Evolutionary conservation across 805 yeast genomes (phyloP), one percentile per base, ranked within the genome.

Genomic region (Pichia nanzhaoensis): DNA sequence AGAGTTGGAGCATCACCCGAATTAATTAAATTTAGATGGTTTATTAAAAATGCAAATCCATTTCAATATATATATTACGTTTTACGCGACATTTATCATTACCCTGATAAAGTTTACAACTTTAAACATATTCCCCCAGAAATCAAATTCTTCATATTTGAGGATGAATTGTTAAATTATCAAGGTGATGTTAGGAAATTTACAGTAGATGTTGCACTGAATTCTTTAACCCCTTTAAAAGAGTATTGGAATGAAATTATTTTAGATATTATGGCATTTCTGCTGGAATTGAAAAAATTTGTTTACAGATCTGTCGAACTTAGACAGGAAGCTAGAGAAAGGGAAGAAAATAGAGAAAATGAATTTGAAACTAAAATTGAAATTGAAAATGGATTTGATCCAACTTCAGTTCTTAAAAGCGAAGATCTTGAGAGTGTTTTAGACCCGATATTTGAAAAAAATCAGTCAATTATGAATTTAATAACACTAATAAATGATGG

Each of bases 1-100:
- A 48, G 45, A 19, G 36, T 42, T 19, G 35, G 38, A 13, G 10
- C 31, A 20, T 32, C 43, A 7, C 43, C 49, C 12, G 46, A 42
- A 32, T 20, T 47, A 17, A 22, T 13, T 12, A 47, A 47, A 34
- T 48, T 41, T 33, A 44, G 34, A 32, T 51, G 54, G 54, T 51
- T 46, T 39, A 38, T 43, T 4, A 46, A 44, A 46, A 43, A 46
- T 33, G 34, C 48, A 3, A 48, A 45, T 31, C 54, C 54, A n/a
- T 36, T 48, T 12, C 51, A 51, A 36, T 44, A 51, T 42, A 27
- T 46, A 5, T 51, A 37, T 37, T 45, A 46, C 18, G 41, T 51
- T 14, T 6, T 51, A 13, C 44, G 43, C 12, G 54, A 51, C 39
- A 37, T 51, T 12, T 42, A 44, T 31, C 41, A 33, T 7, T 46